A percentile compares a stretch with the other conserved stretches of the same genome.
Conservation (phyloP, 1,284 basidiomycete species). For the Boletellus deceptivus region DNA sequence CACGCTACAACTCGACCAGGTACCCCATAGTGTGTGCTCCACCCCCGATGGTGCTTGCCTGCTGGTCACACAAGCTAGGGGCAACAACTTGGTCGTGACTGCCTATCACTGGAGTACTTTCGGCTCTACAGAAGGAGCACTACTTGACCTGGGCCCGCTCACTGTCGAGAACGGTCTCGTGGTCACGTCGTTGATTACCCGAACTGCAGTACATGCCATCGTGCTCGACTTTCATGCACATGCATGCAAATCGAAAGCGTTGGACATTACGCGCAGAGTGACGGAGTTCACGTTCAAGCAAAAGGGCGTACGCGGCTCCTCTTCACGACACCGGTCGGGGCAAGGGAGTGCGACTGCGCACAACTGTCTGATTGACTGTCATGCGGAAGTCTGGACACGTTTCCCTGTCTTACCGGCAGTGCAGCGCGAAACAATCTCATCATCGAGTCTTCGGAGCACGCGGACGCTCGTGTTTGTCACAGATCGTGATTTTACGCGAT, state of each 20-base stretch:
- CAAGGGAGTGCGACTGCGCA: conserved; percentile 23
- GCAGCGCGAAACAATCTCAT: conserved; percentile 43
- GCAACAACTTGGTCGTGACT: conserved; percentile 10
- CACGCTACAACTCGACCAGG: conserved; percentile 16
- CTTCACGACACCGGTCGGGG: conserved; percentile 18
- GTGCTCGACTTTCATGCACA: conserved; percentile 34
- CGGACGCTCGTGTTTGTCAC: conserved; percentile 47
- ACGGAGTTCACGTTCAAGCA: conserved; percentile 57
- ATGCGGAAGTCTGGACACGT: conserved; percentile 60
- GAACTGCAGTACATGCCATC: conserved; percentile 43
- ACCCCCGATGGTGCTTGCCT: conserved; percentile 57
- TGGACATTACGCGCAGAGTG: conserved; percentile 52
- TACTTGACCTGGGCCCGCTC: conserved; percentile 11
- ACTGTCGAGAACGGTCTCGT: not conserved
- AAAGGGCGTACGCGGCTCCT: conserved; percentile 19
- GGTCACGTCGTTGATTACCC: conserved; percentile 46
- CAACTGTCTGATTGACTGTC: conserved; percentile 56
- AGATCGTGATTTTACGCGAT: conserved; percentile 34
- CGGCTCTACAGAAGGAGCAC: conserved; percentile 20
- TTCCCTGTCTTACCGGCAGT: conserved; percentile 60
- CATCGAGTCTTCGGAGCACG: conserved; percentile 30
- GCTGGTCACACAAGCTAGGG: conserved; percentile 32
- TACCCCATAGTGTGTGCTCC: conserved; percentile 29
- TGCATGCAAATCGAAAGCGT: conserved; percentile 39
- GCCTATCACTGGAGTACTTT: conserved; percentile 29